Evolutionary conservation across 805 yeast genomes (phyloP), one percentile per base, ranked within the genome.

Genomic region (Scheffersomyces coipomensis): DNA sequence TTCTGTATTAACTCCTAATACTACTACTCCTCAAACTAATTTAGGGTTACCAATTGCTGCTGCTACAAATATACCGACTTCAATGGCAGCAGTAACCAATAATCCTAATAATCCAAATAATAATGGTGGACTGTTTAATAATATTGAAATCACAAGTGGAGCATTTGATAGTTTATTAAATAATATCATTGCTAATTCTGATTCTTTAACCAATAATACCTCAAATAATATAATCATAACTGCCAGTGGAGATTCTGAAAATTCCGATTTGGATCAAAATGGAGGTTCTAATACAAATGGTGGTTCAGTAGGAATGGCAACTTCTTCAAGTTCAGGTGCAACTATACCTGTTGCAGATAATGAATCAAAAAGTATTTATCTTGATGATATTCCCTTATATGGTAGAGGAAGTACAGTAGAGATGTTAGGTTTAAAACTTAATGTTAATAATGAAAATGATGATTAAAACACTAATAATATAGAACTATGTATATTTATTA

Each of bases 341-440:
- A 9, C 6, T 21, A 21, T 21, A 7, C 23, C 23, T 21, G 6
- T 9, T 7, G 21, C 42, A 34, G 36, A 27, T 30, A 5, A 26
- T 7, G 39, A 36, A 17, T 13, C 19, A 9, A 45, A 46, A 13
- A 54, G 57, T 39, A 56, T 56, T 1, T 66, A 66, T 43, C 47
- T 66, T 29, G 71, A 66, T 41, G 69, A 66, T 41, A 61, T 63
- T 13, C 71, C 71, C 7, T 53, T 65, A 19, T 63, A 63, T 39
- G 71, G 72, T 3, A 63, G 58, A 44, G 69, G 66, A 17, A 58
- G 64, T 38, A 64, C 71, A 11, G 64, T 66, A 25, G 71, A 66
- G 43, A 56, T 51, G 54, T 49, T 66, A 39, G 66, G 66, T 10
- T 42, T 64, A 33, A 51, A 52, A 42, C 46, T 62, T 15, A 64